phyloP scores from a whole-genome alignment of 805 yeast species.

The Zygosaccharomyces gambellarensis region DNA sequence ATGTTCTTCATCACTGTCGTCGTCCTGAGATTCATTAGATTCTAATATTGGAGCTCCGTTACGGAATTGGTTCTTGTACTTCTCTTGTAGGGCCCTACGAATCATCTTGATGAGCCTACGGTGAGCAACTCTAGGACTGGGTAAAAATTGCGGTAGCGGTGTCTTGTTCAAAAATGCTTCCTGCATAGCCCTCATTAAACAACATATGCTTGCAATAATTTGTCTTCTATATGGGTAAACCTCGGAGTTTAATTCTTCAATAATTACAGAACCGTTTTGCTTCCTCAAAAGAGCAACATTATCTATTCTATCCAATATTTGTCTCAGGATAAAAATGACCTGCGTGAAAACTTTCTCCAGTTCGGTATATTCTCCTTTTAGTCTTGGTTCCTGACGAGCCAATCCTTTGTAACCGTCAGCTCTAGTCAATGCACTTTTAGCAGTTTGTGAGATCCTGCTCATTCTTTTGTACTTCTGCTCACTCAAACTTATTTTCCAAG shows the following conservation, averaged over 20 bases:
- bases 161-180: slow-evolving; percentile 41
- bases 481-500: slow-evolving; percentile 26
- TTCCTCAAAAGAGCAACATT: slow-evolving; percentile 41
- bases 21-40: slow-evolving; percentile 14
- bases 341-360: slow-evolving; percentile 40
- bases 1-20: slow-evolving; percentile 24
- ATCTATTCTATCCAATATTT: slow-evolving; percentile 45
- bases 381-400: slow-evolving; percentile 45
- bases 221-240: slow-evolving; percentile 45
- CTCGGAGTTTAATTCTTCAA: slow-evolving; percentile 40
- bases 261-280: slow-evolving; percentile 43
- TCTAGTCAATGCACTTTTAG: slow-evolving; percentile 37
- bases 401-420: slow-evolving; percentile 40
- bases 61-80: slow-evolving; percentile 19
- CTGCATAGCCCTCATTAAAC: slow-evolving; percentile 40
- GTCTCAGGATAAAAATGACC: slow-evolving; percentile 42
- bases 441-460: slow-evolving; percentile 33
- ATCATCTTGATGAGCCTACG: slow-evolving; percentile 42
- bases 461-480: slow-evolving; percentile 33
- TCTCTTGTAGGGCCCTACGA: slow-evolving; percentile 34
- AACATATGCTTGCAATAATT: slow-evolving; percentile 38
- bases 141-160: slow-evolving; percentile 48
- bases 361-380: slow-evolving; percentile 43
- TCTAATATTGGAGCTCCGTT: slow-evolving; percentile 7
- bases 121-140: slow-evolving; percentile 47